Evolutionary conservation across 1,284 basidiomycete species (phyloP), one percentile per base, ranked within the genome.

Genomic region (Puccinia triticina): DNA sequence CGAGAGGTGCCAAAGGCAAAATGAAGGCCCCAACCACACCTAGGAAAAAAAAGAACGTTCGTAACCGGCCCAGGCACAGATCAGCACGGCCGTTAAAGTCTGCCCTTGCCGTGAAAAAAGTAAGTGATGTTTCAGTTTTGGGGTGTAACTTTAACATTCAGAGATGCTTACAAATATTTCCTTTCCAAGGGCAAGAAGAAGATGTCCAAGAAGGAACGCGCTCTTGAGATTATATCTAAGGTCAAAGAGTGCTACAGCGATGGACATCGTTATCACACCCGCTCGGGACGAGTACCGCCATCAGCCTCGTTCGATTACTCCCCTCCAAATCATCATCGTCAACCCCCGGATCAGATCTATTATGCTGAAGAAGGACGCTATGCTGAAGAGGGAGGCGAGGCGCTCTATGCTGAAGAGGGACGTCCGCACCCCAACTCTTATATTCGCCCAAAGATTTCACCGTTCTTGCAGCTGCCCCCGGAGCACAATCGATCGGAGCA

Each of bases 391-490:
- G 40, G 12, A 12, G 64, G 23, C n/a, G 21, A 23, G 12, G 1
- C 43, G 37, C 23, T 5, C 64, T 67, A 67, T 37, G 37, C 64
- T 37, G 64, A 67, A 67, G 37, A 67, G 64, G 64, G 64, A 43
- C 37, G 64, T 2, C 64, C 37, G 37, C 32, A 67, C 61, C n/a
- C 23, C 10, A 72, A 72, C 46, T 29, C 69, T 5, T 72, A 72
- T 50, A 26, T 40, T 29, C 69, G 69, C n/a, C 43, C 69, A 12
- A 26, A 48, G 18, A 72, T 72, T 5, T 50, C 69, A 26, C 43
- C 69, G 0, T 72, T 48, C 69, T 50, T 72, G 69, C 69, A 72
- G 46, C 67, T 43, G 67, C 67, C 67, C 46, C 40, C 37, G 29
- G 69, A 72, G 7, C 29, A 12, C 48, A 23, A 72, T 3, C 46